Percentiles rank a stretch among this genome's conserved stretches.
Conservation (phyloP, 1,284 basidiomycete species). For the Rhodotorula glutinis region DNA sequence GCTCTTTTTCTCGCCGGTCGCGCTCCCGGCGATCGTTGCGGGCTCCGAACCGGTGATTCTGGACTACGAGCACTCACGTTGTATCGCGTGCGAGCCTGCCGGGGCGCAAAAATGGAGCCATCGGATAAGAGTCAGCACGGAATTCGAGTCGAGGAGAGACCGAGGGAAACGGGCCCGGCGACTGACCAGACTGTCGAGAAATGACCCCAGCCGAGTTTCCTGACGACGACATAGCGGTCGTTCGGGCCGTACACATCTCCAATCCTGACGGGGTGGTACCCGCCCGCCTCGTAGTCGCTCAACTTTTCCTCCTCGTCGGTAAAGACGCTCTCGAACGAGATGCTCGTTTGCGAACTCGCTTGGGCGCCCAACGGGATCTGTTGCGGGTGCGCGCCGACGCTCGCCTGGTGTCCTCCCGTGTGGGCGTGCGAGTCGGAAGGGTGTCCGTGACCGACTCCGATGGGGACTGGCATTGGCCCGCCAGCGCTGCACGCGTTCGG, state of each 20-base stretch:
- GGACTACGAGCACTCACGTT: background rate
- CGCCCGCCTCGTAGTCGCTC: conserved; percentile 78
- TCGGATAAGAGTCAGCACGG: too few species aligned
- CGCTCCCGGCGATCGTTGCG: too few species aligned
- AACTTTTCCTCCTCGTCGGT: conserved; percentile 47
- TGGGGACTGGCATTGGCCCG: conserved; percentile 19
- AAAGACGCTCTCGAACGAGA: conserved; percentile 40
- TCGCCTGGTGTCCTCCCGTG: conserved; percentile 29
- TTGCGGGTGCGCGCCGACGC: conserved; percentile 7
- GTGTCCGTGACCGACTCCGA: conserved; percentile 20
- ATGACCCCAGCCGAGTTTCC: conserved; percentile 98
- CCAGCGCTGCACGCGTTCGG: background rate
- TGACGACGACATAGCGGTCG: conserved; percentile 81
- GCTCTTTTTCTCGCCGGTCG: too few species aligned
- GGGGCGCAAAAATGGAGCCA: background rate
- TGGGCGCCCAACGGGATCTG: conserved; percentile 10
- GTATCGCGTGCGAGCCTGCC: conserved; percentile 22
- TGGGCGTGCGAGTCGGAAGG: conserved; percentile 33
- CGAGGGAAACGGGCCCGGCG: background rate
- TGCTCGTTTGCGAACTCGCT: conserved; percentile 25
- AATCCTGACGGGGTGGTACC: conserved; percentile 93
- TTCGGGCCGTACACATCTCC: conserved; percentile 63
- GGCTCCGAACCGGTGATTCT: too few species aligned
- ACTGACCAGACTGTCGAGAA: conserved; percentile 58
- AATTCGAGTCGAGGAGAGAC: background rate